Base-by-base conservation (phyloP, 441 rosid genomes). In the Populus hybrid region DNA sequence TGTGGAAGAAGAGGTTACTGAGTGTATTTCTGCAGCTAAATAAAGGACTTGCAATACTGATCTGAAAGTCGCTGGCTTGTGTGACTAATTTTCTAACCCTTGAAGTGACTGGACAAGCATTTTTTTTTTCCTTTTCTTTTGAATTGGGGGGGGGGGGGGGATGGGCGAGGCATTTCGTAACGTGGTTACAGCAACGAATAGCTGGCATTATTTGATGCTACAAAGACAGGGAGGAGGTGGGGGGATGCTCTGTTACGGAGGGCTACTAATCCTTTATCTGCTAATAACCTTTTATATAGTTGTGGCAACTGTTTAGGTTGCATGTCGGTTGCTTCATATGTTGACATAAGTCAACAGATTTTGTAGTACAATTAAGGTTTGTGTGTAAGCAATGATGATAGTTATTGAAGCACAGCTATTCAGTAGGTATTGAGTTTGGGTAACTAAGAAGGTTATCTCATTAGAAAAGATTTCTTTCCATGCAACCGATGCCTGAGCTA, bases 21-120 rank as follows among this genome's bases (percentile, higher is more conserved):
- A 79, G 67, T 7, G 73, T 42, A 74, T 24, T 59, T 80, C 78
- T 59, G 18, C 70, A 28, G 73, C 80, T n/a, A 65, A 69, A 70
- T 76, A 29, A 64, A n/a, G 67, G 71, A 21, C n/a, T 36, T 28
- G 72, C 73, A 72, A 33, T 66, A 2, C 56, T 38, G 69, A 20
- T 59, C 20, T 31, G 76, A 35, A 26, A 42, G 31, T 65, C 67
- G 59, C 24, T 35, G 78, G 79, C 69, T 64, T 50, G 69, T 28
- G 4, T 38, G 14, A 14, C 29, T 71, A 18, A 29, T 65, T 9
- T 61, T 53, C 64, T 42, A 16, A 73, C 35, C 74, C 36, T 36
- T 8, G 50, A 67, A 64, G 77, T 42, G 24, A 61, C 69, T 69
- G 38, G 68, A 59, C 1, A 53, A 53, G 61, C 61, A 16, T 29